Evolutionary conservation across 2,329 filamentous ascomycete species (phyloP), one percentile per base, ranked within the genome.

Genomic region (Stagonosporopsis chrysanthemi): DNA sequence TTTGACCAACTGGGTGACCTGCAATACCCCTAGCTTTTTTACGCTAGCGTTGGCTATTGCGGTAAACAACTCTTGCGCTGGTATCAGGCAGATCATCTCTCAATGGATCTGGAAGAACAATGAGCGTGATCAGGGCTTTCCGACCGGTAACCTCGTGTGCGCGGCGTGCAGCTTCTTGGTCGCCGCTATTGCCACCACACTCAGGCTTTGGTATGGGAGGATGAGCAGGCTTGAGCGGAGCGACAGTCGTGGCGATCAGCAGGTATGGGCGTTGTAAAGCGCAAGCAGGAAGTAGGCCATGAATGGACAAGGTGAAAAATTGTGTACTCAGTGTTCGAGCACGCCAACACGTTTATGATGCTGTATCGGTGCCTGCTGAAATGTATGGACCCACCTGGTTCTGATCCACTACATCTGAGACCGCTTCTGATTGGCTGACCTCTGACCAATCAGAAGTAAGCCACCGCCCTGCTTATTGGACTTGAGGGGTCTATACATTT

Each of bases 101-200:
- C 74, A 78, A 58, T 78, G 76, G 76, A 78, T 78, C 12, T 78
- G 76, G 76, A 73, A 66, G 28, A 61, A 66, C 6, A 58, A 52
- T 3, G 73, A 78, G 52, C 66, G 66, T 4, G 29, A 38, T 0
- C 35, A 41, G 2, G 76, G 76, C 0, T 79, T 75, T 58, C 77
- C 76, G 1, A 78, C 76, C 0, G 75, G 77, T 0, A 78, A 78
- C 29, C 75, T 79, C 52, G 73, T 75, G 2, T 80, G 78, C 57
- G 75, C 77, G 1, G 72, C 67, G 2, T 77, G 73, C 44, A 76
- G 72, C 36, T 78, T 79, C 55, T 52, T 62, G 1, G 71, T 71
- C 2, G 69, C 66, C 3, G 50, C 46, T 9, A 52, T 73, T 26
- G 71, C 69, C 2, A 50, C 67, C 1, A 51, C 54, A 2, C 56